Conservation (phyloP, 108 stramenopile species). For the Epithemia pelagica region DNA sequence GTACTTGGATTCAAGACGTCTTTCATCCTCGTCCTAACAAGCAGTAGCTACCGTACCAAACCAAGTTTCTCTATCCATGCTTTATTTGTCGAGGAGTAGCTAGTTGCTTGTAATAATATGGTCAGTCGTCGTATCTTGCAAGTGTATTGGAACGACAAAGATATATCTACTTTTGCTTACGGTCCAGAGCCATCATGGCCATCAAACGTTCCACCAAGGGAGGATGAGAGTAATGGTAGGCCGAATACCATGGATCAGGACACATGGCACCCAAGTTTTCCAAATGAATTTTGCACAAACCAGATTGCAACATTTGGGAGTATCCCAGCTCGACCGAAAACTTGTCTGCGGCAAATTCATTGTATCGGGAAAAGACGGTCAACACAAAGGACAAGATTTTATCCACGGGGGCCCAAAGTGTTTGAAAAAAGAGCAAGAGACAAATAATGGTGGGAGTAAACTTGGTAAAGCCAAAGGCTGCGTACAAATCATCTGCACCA, state of each 20-base stretch:
- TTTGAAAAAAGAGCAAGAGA: conserved; percentile 85
- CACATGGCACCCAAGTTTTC: conserved; percentile 93
- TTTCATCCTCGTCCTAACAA: neutral
- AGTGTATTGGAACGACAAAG: too few species aligned
- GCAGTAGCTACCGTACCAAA: neutral
- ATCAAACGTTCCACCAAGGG: conserved; percentile 92
- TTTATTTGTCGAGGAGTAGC: too few species aligned
- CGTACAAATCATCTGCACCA: conserved; percentile 59
- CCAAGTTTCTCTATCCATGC: neutral
- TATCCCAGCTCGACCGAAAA: conserved; percentile 88
- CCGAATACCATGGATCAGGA: conserved; percentile 84
- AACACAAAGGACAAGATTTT: conserved; percentile 86
- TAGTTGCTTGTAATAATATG: too few species aligned
- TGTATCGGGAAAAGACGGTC: conserved; percentile 80
- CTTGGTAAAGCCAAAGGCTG: conserved; percentile 89
- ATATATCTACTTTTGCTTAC: conserved; percentile 45
- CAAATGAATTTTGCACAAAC: conserved; percentile 93
- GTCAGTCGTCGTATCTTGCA: too few species aligned
- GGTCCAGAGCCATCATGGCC: conserved; percentile 86
- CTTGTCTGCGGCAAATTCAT: conserved; percentile 91
- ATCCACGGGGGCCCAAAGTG: conserved; percentile 95
- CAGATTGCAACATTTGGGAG: conserved; percentile 73
- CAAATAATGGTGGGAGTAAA: conserved; percentile 84
- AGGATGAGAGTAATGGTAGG: conserved; percentile 96
- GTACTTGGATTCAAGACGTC: too few species aligned